phyloP scores from a whole-genome alignment of 495 filamentous ascomycete species.

The Cudoniella acicularis region DNA sequence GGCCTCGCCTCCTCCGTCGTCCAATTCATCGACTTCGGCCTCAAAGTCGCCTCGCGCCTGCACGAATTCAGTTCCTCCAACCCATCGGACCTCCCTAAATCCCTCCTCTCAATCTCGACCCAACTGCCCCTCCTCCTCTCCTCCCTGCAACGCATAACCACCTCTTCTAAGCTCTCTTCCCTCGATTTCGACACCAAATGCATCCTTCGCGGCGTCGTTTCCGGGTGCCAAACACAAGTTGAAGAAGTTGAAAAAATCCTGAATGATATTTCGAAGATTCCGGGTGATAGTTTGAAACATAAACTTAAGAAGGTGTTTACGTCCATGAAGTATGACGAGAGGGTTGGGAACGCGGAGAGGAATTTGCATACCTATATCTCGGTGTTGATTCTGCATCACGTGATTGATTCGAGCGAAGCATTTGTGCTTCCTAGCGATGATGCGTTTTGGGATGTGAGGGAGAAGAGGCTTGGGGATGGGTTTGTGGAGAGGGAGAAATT shows the following conservation, averaged over 20 bases:
- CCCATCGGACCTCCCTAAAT: constrained; percentile 14
- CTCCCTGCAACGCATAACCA: constrained; percentile 13
- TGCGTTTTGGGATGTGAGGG: constrained; percentile 16
- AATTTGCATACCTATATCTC: constrained; percentile 21
- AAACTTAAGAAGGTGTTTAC: constrained; percentile 22
- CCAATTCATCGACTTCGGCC: constrained; percentile 35
- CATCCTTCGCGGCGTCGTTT: constrained; percentile 16
- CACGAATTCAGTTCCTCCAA: constrained; percentile 26
- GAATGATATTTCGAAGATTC: constrained; percentile 8
- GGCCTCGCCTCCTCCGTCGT: constrained; percentile 29
- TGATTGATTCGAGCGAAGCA: constrained; percentile 15
- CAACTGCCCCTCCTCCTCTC: constrained; percentile 18
- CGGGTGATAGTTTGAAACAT: constrained; percentile 14
- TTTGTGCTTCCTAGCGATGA: constrained; percentile 2
- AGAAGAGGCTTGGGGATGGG: constrained; percentile 5
- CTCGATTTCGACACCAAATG: constrained; percentile 22
- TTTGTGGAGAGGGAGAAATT: constrained; percentile 14
- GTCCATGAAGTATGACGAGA: constrained; percentile 20
- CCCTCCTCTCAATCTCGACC: constrained; percentile 12
- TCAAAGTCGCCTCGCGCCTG: constrained; percentile 27
- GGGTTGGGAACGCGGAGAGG: constrained; percentile 13
- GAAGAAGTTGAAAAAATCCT: constrained; percentile 17
- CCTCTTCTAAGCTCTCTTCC: constrained; percentile 7
- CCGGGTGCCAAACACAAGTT: constrained; percentile 13
- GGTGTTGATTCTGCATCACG: constrained; percentile 18